A percentile compares a stretch with the other conserved stretches of the same genome.
Evolutionary conservation across 345 rosid genomes (phyloP).

Genomic region (Pseudoturritis turrita): DNA sequence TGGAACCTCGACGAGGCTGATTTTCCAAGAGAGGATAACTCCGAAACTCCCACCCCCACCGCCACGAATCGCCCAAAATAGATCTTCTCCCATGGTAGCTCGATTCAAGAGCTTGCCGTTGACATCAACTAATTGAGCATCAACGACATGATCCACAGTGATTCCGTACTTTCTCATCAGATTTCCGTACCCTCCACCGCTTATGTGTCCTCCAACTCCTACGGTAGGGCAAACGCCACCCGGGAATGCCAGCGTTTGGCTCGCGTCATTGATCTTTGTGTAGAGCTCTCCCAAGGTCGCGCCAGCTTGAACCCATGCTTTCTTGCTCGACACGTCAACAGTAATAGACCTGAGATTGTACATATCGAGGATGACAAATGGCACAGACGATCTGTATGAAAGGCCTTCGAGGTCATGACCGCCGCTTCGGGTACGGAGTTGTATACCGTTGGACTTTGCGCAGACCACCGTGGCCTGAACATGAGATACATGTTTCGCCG

Average conservation of each 20-base stretch:
- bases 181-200: slow-evolving; percentile 48
- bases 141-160: slow-evolving; percentile 41
- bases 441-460: slow-evolving; percentile 10
- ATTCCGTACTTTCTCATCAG: slow-evolving; percentile 53
- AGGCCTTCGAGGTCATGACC: slow-evolving; percentile 33
- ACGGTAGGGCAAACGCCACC: slow-evolving; percentile 41
- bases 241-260: slow-evolving; percentile 40
- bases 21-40: slow-evolving; percentile 39
- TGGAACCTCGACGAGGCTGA: slow-evolving; percentile 45
- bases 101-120: slow-evolving; percentile 40
- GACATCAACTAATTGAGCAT: slow-evolving; percentile 45
- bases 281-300: slow-evolving; percentile 50
- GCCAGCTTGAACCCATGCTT: slow-evolving; percentile 50
- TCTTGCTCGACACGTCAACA: slow-evolving; percentile 24
- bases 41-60: slow-evolving; percentile 58
- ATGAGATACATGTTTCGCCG: slow-evolving; percentile 20
- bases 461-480: slow-evolving; percentile 29
- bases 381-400: slow-evolving; percentile 9
- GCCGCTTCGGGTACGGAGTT: slow-evolving; percentile 25
- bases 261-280: slow-evolving; percentile 38
- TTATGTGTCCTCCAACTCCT: slow-evolving; percentile 45
- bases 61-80: slow-evolving; percentile 57
- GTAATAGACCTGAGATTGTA: slow-evolving; percentile 32
- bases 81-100: slow-evolving; percentile 46
- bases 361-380: slow-evolving; percentile 39